These are phyloP conservation scores for Stagonosporopsis cucurbitacearum DNA, from an alignment of 2,329 filamentous ascomycete genomes.

Conservation along the genomic window DNA sequence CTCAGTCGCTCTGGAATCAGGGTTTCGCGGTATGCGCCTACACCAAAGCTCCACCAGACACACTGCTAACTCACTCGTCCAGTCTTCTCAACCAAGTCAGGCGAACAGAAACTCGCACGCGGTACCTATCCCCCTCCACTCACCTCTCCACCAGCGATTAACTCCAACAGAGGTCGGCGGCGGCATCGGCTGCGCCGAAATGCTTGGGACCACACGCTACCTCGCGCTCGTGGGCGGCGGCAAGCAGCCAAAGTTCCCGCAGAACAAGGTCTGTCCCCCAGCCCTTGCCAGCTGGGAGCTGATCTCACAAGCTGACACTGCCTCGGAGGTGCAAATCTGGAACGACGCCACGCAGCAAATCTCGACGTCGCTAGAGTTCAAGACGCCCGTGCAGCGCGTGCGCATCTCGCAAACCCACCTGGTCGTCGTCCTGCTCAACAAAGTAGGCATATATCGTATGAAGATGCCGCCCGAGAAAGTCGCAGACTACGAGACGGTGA, in stretches of 20 bases:
- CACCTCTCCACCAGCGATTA: conserved; percentile 6
- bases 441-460: conserved; percentile 81
- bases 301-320: conserved; percentile 36
- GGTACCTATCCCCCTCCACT: conserved; percentile 22
- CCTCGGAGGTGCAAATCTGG: conserved; percentile 78
- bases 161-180: conserved; percentile 55
- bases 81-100: conserved; percentile 44
- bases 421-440: conserved; percentile 81
- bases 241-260: conserved; percentile 81
- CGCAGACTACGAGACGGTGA: conserved; percentile 81
- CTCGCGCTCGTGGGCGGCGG: conserved; percentile 90
- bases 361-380: conserved; percentile 77
- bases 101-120: conserved; percentile 40
- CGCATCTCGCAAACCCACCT: conserved; percentile 78
- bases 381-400: conserved; percentile 80
- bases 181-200: conserved; percentile 81
- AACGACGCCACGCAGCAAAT: conserved; percentile 81
- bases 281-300: conserved; percentile 33
- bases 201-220: conserved; percentile 87
- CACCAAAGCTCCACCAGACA: neutral
- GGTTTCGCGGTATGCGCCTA: conserved; percentile 75
- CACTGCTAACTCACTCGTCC: conserved; percentile 19
- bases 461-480: conserved; percentile 73
- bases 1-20: conserved; percentile 82
- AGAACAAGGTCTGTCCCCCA: conserved; percentile 71